Percentiles rank a stretch among this genome's conserved stretches.
These are phyloP conservation scores for Aspergillus candidus DNA, from an alignment of 2,329 filamentous ascomycete species.

Conservation along the genomic window DNA sequence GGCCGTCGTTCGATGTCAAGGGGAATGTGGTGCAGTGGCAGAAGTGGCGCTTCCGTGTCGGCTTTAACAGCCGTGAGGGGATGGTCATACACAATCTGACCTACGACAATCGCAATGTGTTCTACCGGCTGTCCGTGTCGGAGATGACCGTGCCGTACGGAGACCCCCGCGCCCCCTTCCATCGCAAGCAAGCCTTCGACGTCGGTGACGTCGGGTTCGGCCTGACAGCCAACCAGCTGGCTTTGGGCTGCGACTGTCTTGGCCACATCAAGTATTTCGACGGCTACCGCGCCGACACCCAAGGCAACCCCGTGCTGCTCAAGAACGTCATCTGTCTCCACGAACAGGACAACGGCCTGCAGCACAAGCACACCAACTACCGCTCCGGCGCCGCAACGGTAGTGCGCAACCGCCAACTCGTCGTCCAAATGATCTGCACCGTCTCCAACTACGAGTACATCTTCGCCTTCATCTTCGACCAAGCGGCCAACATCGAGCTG, in stretches of 20 bases:
- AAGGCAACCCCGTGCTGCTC: conserved; percentile 53
- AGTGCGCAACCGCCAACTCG: conserved; percentile 59
- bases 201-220: conserved; percentile 63
- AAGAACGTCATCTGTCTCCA: conserved; percentile 65
- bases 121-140: conserved; percentile 61
- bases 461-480: conserved; percentile 65
- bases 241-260: conserved; percentile 65
- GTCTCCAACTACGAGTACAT: conserved; percentile 71
- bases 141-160: conserved; percentile 57
- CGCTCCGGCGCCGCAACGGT: conserved; percentile 59
- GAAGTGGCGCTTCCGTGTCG: conserved; percentile 58
- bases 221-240: conserved; percentile 62
- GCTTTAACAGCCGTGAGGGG: conserved; percentile 59
- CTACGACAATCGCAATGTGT: conserved; percentile 58
- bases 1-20: conserved; percentile 55
- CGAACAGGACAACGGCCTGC: conserved; percentile 64
- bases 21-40: conserved; percentile 59
- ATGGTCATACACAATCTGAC: conserved; percentile 62
- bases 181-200: conserved; percentile 66
- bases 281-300: conserved; percentile 52
- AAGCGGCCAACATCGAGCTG: conserved; percentile 61
- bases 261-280: conserved; percentile 65
- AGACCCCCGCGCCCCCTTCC: conserved; percentile 61
- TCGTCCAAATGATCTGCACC: conserved; percentile 65
- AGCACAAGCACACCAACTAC: conserved; percentile 70